These are phyloP conservation scores for Thermothelomyces thermophilus DNA, from an alignment of 2,329 filamentous ascomycete genomes.

Conservation along the genomic window DNA sequence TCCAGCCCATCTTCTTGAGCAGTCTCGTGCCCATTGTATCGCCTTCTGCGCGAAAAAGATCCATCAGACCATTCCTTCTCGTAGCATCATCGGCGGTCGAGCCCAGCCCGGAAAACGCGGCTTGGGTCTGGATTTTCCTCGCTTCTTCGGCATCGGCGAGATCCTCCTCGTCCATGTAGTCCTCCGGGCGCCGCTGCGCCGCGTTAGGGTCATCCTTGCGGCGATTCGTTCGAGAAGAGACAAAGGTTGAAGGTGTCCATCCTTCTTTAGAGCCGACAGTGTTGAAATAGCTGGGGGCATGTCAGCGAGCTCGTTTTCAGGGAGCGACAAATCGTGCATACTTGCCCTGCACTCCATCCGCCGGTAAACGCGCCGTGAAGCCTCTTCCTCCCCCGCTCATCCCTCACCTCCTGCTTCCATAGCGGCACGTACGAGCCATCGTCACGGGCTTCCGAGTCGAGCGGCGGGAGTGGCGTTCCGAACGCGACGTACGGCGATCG, in stretches of 20 bases:
- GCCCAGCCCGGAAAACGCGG: conserved; percentile 70
- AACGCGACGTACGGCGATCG: conserved; percentile 71
- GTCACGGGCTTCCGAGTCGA: conserved; percentile 70
- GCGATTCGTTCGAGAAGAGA: conserved; percentile 78
- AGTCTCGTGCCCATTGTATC: conserved; percentile 85
- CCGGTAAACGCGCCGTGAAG: conserved; percentile 95
- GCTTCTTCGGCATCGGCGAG: conserved; percentile 78
- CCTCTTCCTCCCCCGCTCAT: conserved; percentile 83
- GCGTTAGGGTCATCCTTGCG: conserved; percentile 57
- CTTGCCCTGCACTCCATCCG: conserved; percentile 91
- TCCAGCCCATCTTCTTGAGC: conserved; percentile 91
- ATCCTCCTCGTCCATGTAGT: conserved; percentile 99
- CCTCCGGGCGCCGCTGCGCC: conserved; percentile 62
- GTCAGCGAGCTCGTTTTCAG: conserved; percentile 2
- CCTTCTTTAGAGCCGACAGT: conserved; percentile 97
- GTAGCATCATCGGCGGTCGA: conserved; percentile 50
- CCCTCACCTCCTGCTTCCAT: conserved; percentile 98
- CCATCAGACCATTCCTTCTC: conserved; percentile 53
- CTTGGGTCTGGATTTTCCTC: conserved; percentile 63
- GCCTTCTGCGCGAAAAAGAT: conserved; percentile 63
- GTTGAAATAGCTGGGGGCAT: conserved; percentile 75
- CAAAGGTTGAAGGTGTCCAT: conserved; percentile 88
- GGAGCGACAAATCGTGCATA: conserved; percentile 7
- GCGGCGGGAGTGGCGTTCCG: conserved; percentile 76
- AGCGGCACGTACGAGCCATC: conserved; percentile 87